Evolutionary conservation across 176 grass and related monocot species (phyloP).

Genomic region (Triticum dicoccoides): DNA sequence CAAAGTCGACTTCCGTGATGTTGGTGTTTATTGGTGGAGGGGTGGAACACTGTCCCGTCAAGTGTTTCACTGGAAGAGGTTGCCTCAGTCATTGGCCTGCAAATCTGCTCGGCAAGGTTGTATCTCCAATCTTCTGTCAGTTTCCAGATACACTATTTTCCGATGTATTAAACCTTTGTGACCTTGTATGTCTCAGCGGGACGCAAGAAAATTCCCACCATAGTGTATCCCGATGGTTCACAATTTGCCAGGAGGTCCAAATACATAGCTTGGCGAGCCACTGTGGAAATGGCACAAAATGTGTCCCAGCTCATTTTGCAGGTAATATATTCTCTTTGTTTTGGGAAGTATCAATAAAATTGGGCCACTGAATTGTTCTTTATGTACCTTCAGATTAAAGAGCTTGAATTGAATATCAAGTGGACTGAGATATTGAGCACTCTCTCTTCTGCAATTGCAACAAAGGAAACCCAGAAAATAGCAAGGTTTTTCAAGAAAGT

Average conservation of each 20-base stretch:
- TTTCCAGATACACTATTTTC: slow-evolving; percentile 11
- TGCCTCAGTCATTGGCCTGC: slow-evolving; percentile 59
- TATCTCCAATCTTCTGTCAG: slow-evolving; percentile 25
- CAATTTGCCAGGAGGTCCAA: slow-evolving; percentile 82
- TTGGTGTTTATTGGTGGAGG: slow-evolving; percentile 90
- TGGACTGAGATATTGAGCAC: slow-evolving; percentile 74
- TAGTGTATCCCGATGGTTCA: slow-evolving; percentile 81
- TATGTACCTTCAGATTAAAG: slow-evolving; percentile 79
- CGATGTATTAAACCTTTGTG: slow-evolving; percentile 23
- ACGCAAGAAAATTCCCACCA: slow-evolving; percentile 78
- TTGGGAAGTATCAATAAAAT: slow-evolving; percentile 13
- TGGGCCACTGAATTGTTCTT: slow-evolving; percentile 30
- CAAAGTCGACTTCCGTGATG: slow-evolving; percentile 56
- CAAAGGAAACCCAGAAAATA: slow-evolving; percentile 85
- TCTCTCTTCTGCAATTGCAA: slow-evolving; percentile 55
- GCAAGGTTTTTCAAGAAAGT: slow-evolving; percentile 92
- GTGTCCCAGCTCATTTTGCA: slow-evolving; percentile 74
- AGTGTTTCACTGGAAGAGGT: slow-evolving; percentile 91
- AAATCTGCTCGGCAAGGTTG: slow-evolving; percentile 95
- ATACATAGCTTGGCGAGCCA: slow-evolving; percentile 82
- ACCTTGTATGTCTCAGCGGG: slow-evolving; percentile 66
- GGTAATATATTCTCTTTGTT: slow-evolving; percentile 48
- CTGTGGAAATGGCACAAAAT: slow-evolving; percentile 83
- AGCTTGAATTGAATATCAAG: slow-evolving; percentile 85
- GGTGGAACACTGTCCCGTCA: slow-evolving; percentile 82